Evolutionary conservation across 192 early-diverging fungal genomes (phyloP), one percentile per base, ranked within the genome.

Genomic region (Linnemannia schmuckeri): DNA sequence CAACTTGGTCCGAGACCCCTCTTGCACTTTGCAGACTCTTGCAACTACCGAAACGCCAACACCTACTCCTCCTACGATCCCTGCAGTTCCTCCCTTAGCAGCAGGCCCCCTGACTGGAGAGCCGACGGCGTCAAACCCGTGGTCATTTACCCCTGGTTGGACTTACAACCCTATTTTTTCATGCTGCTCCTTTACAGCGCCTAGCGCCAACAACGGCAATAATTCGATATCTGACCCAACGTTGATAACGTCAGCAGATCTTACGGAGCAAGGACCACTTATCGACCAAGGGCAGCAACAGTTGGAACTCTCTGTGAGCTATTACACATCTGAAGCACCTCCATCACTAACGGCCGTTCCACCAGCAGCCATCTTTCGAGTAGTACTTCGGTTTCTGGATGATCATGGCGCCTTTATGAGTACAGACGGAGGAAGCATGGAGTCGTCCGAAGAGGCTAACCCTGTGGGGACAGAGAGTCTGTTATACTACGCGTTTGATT

Each of bases 101-200:
- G 4, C 79, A n/a, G 79, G 79, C 63, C 49, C 85, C 6, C 47
- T 87, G 49, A 78, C 79, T 37, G 44, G 75, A 27, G 76, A n/a
- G 0, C 76, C 79, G 3, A 54, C 75, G 24, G n/a, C 46, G n/a
- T n/a, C 75, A 0, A 68, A 70, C 47, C 79, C 85, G 0, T 87
- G 85, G 85, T 81, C 85, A 40, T 69, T 46, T 57, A 87, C 85
- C 47, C 79, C 85, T 57, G 85, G 85, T 20, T 87, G 85, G 85
- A 63, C 49, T 3, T 87, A 78, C 52, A 87, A 87, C 42, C 85
- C 85, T 12, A 74, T 87, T 37, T 87, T 87, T 44, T 78, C 80
- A 0, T 87, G 85, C 20, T 87, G 79, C 30, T 77, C 85, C 49
- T 87, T 78, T 30, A 44, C 80, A 6, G n/a, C 20, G 3, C 27